These are phyloP conservation scores for Sporothrix phasma DNA, from an alignment of 2,329 filamentous ascomycete species.

Conservation along the genomic window DNA sequence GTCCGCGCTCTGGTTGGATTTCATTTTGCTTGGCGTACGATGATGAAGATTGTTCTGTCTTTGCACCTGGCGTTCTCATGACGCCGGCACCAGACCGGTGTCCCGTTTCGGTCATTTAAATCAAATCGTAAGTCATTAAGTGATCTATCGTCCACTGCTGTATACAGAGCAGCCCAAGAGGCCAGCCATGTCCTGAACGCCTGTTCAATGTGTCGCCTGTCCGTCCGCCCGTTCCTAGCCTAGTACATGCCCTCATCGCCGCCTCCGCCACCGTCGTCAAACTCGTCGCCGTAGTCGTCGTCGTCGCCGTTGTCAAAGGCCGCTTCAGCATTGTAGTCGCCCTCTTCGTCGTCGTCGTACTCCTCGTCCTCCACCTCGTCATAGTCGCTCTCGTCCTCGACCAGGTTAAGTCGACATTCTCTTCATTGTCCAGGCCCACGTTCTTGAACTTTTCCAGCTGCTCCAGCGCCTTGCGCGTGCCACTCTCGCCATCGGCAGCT, in stretches of 20 bases:
- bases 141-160: background rate
- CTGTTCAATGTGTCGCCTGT: background rate
- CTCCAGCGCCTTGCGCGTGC: slow-evolving; percentile 32
- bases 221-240: background rate
- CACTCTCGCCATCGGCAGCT: slow-evolving; percentile 11
- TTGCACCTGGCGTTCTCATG: background rate
- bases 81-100: no score
- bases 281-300: slow-evolving; percentile 39
- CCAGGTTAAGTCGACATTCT: slow-evolving; percentile 37
- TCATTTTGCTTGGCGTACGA: background rate
- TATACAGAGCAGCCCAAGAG: background rate
- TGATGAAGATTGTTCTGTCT: background rate
- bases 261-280: slow-evolving; percentile 39
- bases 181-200: background rate
- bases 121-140: slow-evolving; percentile 2
- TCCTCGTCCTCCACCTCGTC: slow-evolving; percentile 37
- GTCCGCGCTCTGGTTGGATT: background rate
- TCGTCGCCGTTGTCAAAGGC: slow-evolving; percentile 50
- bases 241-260: slow-evolving; percentile 24
- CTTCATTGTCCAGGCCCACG: slow-evolving; percentile 30
- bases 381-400: slow-evolving; percentile 40
- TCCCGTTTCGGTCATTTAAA: background rate
- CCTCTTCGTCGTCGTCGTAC: slow-evolving; percentile 49
- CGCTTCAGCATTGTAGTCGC: slow-evolving; percentile 51
- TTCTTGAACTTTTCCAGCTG: slow-evolving; percentile 36